Conservation (phyloP, 106 monocot species). For the Phalaenopsis aphrodite region DNA sequence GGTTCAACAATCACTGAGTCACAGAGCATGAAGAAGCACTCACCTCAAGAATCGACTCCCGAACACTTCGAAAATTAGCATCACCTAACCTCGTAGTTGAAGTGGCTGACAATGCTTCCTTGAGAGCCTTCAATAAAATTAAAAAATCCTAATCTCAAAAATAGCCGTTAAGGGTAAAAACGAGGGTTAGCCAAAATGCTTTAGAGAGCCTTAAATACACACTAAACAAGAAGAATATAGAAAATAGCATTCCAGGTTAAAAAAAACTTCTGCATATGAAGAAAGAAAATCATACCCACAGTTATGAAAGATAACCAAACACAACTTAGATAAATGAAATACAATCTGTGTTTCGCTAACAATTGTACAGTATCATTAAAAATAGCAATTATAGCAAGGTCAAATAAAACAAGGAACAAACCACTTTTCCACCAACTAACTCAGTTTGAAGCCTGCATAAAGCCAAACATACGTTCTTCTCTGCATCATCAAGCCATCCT, state of each 20-base stretch:
- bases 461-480: conserved; percentile 58
- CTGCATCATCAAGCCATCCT: conserved; percentile 47
- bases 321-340: not conserved
- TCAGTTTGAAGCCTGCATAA: conserved; percentile 61
- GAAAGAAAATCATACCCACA: not conserved
- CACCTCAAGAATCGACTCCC: conserved; percentile 92
- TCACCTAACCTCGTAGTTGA: conserved; percentile 24
- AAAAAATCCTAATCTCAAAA: conserved; percentile 8
- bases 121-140: conserved; percentile 40
- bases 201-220: not conserved
- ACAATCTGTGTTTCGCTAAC: not conserved
- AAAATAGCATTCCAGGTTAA: not conserved
- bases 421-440: conserved; percentile 51
- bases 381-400: not conserved
- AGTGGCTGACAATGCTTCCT: conserved; percentile 31
- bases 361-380: not conserved
- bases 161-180: not conserved
- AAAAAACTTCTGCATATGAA: not conserved
- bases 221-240: not conserved
- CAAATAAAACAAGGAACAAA: conserved; percentile 11
- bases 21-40: not conserved
- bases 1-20: not conserved
- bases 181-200: not conserved
- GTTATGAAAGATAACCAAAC: not conserved
- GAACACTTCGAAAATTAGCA: conserved; percentile 45